These are phyloP conservation scores for Boeremia exigua DNA, from an alignment of 2,329 filamentous ascomycete species.

Conservation along the genomic window DNA sequence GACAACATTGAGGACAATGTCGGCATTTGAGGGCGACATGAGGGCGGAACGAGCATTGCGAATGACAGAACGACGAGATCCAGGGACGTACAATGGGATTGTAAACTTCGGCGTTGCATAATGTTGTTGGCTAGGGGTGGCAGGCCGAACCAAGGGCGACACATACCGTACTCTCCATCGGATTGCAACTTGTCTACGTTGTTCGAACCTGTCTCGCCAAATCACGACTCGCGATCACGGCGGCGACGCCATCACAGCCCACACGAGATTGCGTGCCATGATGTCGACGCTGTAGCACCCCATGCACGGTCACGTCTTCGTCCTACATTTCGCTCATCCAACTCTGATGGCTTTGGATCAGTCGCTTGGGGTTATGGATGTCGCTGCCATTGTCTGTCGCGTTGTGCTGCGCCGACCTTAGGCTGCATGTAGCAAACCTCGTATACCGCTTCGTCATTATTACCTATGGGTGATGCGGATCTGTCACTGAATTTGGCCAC, in stretches of 20 bases:
- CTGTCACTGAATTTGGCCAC: slow-evolving; percentile 4
- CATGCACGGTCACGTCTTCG: slow-evolving; percentile 6
- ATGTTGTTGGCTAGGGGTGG: slow-evolving; percentile 7
- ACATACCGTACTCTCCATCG: slow-evolving; percentile 15
- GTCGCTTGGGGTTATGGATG: neutral
- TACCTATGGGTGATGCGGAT: neutral
- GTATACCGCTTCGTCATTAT: slow-evolving; percentile 2
- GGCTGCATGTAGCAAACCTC: slow-evolving; percentile 9
- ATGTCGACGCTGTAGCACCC: slow-evolving; percentile 10
- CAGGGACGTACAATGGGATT: slow-evolving; percentile 16
- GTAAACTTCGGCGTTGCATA: slow-evolving; percentile 1
- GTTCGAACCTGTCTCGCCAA: slow-evolving; percentile 18
- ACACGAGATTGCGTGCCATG: slow-evolving; percentile 7
- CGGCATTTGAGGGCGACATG: slow-evolving; percentile 5
- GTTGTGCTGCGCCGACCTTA: slow-evolving; percentile 1
- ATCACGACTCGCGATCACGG: slow-evolving; percentile 8
- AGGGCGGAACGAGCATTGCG: neutral
- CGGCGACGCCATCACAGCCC: slow-evolving; percentile 1
- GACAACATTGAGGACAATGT: neutral
- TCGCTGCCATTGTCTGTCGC: slow-evolving; percentile 3
- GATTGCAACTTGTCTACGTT: slow-evolving; percentile 16
- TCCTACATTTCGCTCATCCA: slow-evolving; percentile 5
- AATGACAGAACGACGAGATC: neutral
- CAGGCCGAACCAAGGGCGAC: slow-evolving; percentile 13
- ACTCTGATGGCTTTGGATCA: neutral